Percentiles rank a stretch among this genome's conserved stretches.
phyloP scores from a whole-genome alignment of 139 green algal species.

The Coelastrella sp. region DNA sequence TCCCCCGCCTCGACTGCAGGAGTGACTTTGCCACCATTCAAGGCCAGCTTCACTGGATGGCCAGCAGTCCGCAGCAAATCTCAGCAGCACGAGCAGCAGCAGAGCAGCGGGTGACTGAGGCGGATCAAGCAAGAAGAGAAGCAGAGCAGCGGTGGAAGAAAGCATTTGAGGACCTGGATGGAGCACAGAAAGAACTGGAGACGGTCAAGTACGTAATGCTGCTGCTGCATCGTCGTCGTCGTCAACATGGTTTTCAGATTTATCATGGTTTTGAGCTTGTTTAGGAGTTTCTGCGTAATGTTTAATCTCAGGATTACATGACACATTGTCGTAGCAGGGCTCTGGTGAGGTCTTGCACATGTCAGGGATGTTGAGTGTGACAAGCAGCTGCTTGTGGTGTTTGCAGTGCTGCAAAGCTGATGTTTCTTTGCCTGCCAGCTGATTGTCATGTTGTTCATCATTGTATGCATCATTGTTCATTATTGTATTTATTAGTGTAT shows the following conservation, averaged over 20 bases:
- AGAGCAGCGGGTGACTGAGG: constrained; percentile 6
- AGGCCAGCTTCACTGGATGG: constrained; percentile 4
- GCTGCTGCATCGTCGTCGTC: background rate
- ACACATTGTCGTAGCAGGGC: too few relatives aligned
- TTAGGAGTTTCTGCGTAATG: background rate
- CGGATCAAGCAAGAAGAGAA: background rate
- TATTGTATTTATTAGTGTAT: background rate
- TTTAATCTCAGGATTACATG: too few relatives aligned
- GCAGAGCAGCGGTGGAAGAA: constrained; percentile 39
- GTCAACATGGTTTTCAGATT: too few relatives aligned
- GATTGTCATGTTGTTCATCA: too few relatives aligned
- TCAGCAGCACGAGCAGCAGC: constrained; percentile 5
- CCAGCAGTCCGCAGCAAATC: background rate
- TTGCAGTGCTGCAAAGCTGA: too few relatives aligned
- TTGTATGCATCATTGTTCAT: too few relatives aligned
- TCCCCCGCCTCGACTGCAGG: too few relatives aligned
- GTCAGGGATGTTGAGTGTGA: too few relatives aligned
- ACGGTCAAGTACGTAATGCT: constrained; percentile 24
- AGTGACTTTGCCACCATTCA: constrained; percentile 3
- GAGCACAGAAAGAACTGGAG: constrained; percentile 28
- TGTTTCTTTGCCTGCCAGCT: too few relatives aligned
- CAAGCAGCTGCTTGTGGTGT: too few relatives aligned
- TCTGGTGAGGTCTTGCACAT: too few relatives aligned
- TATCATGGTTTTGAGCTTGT: background rate
- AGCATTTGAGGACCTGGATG: constrained; percentile 5